Evolutionary conservation across 352 stramenopile genomes (phyloP), one percentile per base, ranked within the genome.

Genomic region (Aphanomyces astaci): DNA sequence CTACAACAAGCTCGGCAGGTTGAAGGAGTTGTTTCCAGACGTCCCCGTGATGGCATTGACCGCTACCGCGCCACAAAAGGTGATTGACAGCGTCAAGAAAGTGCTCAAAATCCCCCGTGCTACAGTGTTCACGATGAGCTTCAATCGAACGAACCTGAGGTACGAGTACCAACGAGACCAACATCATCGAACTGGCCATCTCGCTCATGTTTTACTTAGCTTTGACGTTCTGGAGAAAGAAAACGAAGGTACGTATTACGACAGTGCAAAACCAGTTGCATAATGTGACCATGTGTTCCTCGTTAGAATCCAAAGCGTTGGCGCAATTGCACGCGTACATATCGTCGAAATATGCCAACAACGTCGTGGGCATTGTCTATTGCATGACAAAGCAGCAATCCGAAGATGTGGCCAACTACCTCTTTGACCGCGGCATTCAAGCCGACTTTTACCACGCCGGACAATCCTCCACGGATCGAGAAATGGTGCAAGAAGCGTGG

Each of bases 181-280:
- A 30, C 27, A 3, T 30, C 27, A n/a, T 22, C 36, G 22, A n/a
- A n/a, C n/a, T n/a, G n/a, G n/a, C n/a, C n/a, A n/a, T 15, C 15
- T 45, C 30, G n/a, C 3, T 9, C 31, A 31, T 28, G 9, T 39
- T 25, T 13, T 22, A 36, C 13, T 17, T 28, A 57, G 63, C 27
- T 53, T 53, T 15, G 31, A 31, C 24, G 45, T 60, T 3, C 10
- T 65, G 3, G 56, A 53, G n/a, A 65, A 65, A 28, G 32, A 71
- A 17, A 15, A 24, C 33, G 60, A 22, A 3, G n/a, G 60, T 62
- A 25, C 3, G 53, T 32, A 48, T 7, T 36, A 76, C 39, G 52
- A 52, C 22, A 53, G 90, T 10, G 78, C 90, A 56, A n/a, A n/a
- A n/a, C n/a, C 72, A 86, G 65, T 72, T 88, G n/a, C 75, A 55